These are phyloP conservation scores for Hericium erinaceus DNA, from an alignment of 768 basidiomycete genomes.

Conservation along the genomic window DNA sequence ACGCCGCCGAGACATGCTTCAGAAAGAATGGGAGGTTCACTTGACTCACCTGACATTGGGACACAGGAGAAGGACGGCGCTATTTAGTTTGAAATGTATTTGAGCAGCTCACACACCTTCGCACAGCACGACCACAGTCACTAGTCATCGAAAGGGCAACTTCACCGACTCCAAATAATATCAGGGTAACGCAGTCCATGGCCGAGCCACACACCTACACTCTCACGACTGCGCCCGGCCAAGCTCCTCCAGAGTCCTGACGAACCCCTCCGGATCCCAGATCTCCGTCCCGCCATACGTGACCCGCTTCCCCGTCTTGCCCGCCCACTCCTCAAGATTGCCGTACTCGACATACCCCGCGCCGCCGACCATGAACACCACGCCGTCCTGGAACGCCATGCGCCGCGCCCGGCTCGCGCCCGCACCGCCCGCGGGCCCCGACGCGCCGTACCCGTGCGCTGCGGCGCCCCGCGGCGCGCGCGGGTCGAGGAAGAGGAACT, in stretches of 20 bases:
- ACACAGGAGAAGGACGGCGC: no score
- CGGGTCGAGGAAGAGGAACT: constrained; percentile 91
- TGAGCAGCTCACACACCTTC: no score
- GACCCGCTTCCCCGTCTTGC: constrained; percentile 70
- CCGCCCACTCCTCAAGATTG: constrained; percentile 91
- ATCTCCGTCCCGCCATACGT: constrained; percentile 97
- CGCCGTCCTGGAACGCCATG: constrained; percentile 81
- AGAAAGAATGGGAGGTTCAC: no score
- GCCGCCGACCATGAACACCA: constrained; percentile 93
- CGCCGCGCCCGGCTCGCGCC: constrained; percentile 31
- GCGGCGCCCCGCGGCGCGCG: constrained; percentile 29
- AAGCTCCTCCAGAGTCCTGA: constrained; percentile 57
- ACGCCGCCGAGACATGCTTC: no score
- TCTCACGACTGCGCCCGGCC: constrained; percentile 34
- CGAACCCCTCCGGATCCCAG: constrained; percentile 79
- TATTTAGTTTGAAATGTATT: no score
- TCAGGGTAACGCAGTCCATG: no score
- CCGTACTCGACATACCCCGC: constrained; percentile 97
- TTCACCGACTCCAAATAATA: no score
- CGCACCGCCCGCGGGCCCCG: not conserved
- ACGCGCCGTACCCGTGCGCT: not conserved
- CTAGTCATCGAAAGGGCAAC: no score
- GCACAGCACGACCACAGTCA: no score
- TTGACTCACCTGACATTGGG: no score
- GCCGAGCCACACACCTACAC: not conserved